These are phyloP conservation scores for Salix brachista DNA, from an alignment of 345 rosid species.

Conservation along the genomic window DNA sequence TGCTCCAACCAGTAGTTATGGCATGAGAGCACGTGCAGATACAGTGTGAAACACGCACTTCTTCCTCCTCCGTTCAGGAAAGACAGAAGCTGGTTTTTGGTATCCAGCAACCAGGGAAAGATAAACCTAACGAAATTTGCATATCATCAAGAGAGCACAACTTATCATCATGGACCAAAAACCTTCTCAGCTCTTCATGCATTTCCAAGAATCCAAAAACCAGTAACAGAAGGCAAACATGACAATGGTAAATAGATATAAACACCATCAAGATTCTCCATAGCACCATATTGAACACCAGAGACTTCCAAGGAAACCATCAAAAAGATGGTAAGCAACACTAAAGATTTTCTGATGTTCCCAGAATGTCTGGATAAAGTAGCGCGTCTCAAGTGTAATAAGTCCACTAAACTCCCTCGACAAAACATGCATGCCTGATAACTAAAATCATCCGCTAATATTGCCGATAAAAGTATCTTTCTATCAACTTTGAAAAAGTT, in stretches of 20 bases:
- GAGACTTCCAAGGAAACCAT: background rate
- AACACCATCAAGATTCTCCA: background rate
- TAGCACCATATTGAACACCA: background rate
- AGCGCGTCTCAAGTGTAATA: background rate
- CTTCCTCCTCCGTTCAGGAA: too few relatives aligned
- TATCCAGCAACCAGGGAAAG: background rate
- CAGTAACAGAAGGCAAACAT: background rate
- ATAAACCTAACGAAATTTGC: background rate
- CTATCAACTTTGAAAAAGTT: background rate
- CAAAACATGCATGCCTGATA: background rate
- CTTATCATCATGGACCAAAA: background rate
- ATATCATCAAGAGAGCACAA: background rate
- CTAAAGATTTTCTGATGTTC: background rate
- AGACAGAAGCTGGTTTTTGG: background rate
- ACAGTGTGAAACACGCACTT: too few relatives aligned
- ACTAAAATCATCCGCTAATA: background rate
- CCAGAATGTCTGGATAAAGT: background rate
- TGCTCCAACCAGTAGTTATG: too few relatives aligned
- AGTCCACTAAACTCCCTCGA: background rate
- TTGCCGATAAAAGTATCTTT: background rate
- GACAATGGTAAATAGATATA: background rate
- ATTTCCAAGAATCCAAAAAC: background rate
- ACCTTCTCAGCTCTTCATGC: background rate
- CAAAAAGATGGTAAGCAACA: background rate
- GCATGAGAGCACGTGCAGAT: too few relatives aligned